Conservation (phyloP, 805 yeast genomes). For the Schwanniomyces pseudopolymorphus region DNA sequence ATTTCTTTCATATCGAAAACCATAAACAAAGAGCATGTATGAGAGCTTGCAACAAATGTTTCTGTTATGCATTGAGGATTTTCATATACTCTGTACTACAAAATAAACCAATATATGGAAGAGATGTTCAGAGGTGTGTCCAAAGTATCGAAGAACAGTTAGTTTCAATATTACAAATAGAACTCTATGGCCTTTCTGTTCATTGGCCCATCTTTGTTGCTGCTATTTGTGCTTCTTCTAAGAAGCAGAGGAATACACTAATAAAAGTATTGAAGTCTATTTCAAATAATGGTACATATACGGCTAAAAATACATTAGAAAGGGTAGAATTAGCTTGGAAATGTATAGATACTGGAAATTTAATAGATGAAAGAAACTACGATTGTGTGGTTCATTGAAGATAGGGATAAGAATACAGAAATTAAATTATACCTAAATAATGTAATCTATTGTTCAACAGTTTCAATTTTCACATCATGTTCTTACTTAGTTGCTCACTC, state of each 20-base stretch:
- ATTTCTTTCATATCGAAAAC: constrained; percentile 2
- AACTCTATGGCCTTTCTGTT: neutral
- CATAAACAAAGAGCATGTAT: constrained; percentile 1
- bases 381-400: neutral
- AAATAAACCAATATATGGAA: constrained; percentile 2
- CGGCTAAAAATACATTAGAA: constrained; percentile 1
- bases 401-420: neutral
- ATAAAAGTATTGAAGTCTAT: neutral
- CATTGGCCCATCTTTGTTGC: constrained; percentile 4
- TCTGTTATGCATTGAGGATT: constrained; percentile 1
- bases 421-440: too few relatives aligned
- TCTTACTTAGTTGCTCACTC: neutral
- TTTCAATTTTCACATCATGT: neutral
- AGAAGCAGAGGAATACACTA: neutral
- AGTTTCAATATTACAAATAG: neutral
- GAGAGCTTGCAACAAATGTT: constrained; percentile 4
- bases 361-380: constrained; percentile 2
- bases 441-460: neutral
- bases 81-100: constrained; percentile 1
- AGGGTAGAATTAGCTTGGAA: constrained; percentile 1
- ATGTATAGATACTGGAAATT: constrained; percentile 1
- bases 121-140: neutral
- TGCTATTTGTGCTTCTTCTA: neutral
- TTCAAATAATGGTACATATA: neutral
- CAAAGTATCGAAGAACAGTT: constrained; percentile 2